Percentiles rank a stretch among this genome's conserved stretches.
Conservation (phyloP, 192 early-diverging fungal species). For the Dimargaris xerosporica region DNA sequence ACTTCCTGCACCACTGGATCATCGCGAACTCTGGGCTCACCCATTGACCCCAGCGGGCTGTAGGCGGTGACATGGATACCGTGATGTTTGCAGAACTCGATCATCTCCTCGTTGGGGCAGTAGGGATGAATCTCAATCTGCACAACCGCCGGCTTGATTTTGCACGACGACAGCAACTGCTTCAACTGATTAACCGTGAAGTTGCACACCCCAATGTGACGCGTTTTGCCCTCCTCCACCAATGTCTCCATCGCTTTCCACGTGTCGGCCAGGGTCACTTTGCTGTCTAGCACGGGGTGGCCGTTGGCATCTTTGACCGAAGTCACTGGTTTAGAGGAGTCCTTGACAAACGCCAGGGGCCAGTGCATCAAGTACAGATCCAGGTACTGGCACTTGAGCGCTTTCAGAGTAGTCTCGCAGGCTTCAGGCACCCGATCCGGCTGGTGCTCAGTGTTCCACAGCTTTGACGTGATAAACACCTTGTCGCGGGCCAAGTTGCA, state of each 20-base stretch:
- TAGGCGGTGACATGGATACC: constrained; percentile 67
- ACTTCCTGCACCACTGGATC: constrained; percentile 41
- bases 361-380: constrained; percentile 80
- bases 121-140: constrained; percentile 78
- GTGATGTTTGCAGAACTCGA: constrained; percentile 53
- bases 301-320: constrained; percentile 20
- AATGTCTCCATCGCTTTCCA: constrained; percentile 75
- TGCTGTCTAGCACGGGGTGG: constrained; percentile 21
- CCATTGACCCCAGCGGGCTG: constrained; percentile 51
- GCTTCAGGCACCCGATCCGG: constrained; percentile 44
- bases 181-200: constrained; percentile 44
- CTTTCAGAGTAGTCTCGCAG: constrained; percentile 42
- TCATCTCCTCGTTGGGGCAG: constrained; percentile 40
- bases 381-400: constrained; percentile 57
- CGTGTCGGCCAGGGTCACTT: constrained; percentile 48
- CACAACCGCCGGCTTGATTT: constrained; percentile 65
- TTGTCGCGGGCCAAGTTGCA: constrained; percentile 45
- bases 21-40: constrained; percentile 20
- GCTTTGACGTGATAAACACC: constrained; percentile 66
- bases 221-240: constrained; percentile 48
- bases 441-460: constrained; percentile 50
- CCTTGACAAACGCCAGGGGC: constrained; percentile 43
- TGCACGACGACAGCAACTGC: constrained; percentile 43
- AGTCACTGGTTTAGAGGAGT: neutral
- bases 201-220: constrained; percentile 80